A percentile compares a stretch with the other conserved stretches of the same genome.
phyloP scores from a whole-genome alignment of 2,329 filamentous ascomycete species.

The Xylariaceae sp. region DNA sequence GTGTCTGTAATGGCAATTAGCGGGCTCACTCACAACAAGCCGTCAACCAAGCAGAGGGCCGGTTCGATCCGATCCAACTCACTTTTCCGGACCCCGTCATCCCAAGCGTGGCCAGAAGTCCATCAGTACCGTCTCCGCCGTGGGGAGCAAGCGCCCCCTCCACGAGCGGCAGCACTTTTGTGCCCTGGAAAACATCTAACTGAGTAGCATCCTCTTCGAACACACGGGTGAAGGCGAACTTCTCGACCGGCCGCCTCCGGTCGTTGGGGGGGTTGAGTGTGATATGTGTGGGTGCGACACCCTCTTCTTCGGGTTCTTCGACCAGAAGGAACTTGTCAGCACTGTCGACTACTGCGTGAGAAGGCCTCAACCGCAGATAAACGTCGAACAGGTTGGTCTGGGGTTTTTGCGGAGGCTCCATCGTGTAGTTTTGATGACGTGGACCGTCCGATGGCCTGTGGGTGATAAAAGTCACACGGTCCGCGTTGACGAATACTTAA shows the following conservation, averaged over 20 bases:
- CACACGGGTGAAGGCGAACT: constrained; percentile 89
- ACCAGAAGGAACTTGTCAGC: constrained; percentile 73
- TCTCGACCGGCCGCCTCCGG: constrained; percentile 81
- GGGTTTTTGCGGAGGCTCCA: constrained; percentile 40
- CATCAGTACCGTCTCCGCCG: constrained; percentile 77
- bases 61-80: constrained; percentile 14
- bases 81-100: constrained; percentile 97
- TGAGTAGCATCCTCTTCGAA: constrained; percentile 85
- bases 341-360: constrained; percentile 39
- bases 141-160: constrained; percentile 72
- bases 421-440: too few relatives aligned
- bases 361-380: constrained; percentile 77
- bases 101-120: constrained; percentile 82
- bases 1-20: constrained; percentile 55
- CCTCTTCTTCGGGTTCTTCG: constrained; percentile 48
- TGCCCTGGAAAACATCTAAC: constrained; percentile 78
- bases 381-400: constrained; percentile 75
- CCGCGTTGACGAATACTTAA: too few relatives aligned
- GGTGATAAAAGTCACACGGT: too few relatives aligned
- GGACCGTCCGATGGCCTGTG: too few relatives aligned
- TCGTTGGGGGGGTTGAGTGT: constrained; percentile 78
- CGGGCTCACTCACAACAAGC: too few relatives aligned
- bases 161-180: constrained; percentile 67
- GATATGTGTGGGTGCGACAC: constrained; percentile 59
- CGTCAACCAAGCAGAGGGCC: too few relatives aligned